Base-by-base conservation (phyloP, 2,329 filamentous ascomycete species). In the Gnomoniopsis smithogilvyi region DNA sequence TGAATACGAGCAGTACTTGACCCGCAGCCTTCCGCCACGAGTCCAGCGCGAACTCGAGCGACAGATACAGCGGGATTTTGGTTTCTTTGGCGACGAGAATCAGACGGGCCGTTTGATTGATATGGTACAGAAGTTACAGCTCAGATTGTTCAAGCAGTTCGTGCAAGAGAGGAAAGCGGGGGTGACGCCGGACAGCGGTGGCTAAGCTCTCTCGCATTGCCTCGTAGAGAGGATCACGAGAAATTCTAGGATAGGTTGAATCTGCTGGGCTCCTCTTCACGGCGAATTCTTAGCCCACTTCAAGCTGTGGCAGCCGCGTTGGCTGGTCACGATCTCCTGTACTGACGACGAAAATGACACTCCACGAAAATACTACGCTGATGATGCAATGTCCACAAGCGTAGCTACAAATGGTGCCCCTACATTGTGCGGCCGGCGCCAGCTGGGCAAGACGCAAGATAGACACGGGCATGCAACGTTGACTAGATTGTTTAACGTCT, bases 21-120 rank as follows among this genome's bases (percentile, higher is more conserved):
- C 21, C 48, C 51, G 56, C 4, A 60, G 54, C 36, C 61, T 63
- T 17, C 61, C 61, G 17, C 36, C 53, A 2, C 56, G 58, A 22
- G 59, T 63, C 7, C 61, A 58, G 55, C 58, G 59, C 19, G 61
- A 63, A 45, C 59, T 63, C 11, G 61, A 63, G 22, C 54, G 58
- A 22, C 58, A 63, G 38, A 30, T 63, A 2, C 58, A 61, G 51
- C 52, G 51, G 45, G 61, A 63, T 12, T 63, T 61, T n/a, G 59
- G 59, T 10, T 58, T 62, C 10, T 59, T 62, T 19, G 61, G 58
- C 15, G 55, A 63, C n/a, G 59, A 54, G 11, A 48, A 34, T 26
- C 61, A 63, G 55, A 63, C 58, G 7, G 30, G 30, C 3, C 60
- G 56, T 14, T 49, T 63, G 30, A 59, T 63, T 10, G 61, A 63